Evolutionary conservation across 495 filamentous ascomycete genomes (phyloP).

Genomic region (Viridothelium virens): DNA sequence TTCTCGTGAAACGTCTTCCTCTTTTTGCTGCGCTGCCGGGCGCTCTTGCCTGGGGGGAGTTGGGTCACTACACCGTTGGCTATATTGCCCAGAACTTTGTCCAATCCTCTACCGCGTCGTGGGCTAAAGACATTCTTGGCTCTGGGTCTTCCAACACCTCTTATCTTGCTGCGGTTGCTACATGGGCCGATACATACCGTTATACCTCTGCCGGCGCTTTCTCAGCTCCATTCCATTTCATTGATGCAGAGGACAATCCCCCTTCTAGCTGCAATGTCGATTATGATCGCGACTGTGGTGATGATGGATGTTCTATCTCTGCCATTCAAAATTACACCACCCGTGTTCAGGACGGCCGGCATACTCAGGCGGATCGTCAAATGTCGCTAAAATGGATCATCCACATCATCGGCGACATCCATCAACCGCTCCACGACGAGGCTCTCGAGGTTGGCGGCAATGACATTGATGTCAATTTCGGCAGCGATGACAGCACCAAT

Average conservation of each 20-base stretch:
- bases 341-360: slow-evolving; percentile 38
- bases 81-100: slow-evolving; percentile 35
- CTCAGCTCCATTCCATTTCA: slow-evolving; percentile 57
- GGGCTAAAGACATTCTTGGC: slow-evolving; percentile 28
- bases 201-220: slow-evolving; percentile 52
- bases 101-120: slow-evolving; percentile 20
- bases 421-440: slow-evolving; percentile 59
- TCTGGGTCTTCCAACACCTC: slow-evolving; percentile 35
- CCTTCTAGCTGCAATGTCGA: slow-evolving; percentile 52
- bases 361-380: slow-evolving; percentile 36
- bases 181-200: slow-evolving; percentile 56
- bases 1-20: not conserved
- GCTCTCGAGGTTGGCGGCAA: slow-evolving; percentile 54
- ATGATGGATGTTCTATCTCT: slow-evolving; percentile 54
- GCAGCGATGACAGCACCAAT: slow-evolving; percentile 34
- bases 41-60: slow-evolving; percentile 30
- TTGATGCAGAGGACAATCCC: slow-evolving; percentile 61
- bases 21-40: slow-evolving; percentile 20
- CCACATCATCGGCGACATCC: slow-evolving; percentile 59
- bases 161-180: slow-evolving; percentile 53
- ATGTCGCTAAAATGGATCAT: slow-evolving; percentile 56
- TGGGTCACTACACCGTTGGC: slow-evolving; percentile 35
- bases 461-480: slow-evolving; percentile 50
- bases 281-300: slow-evolving; percentile 52
- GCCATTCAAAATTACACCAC: slow-evolving; percentile 52